These are phyloP conservation scores for Martiniozyma abietophila DNA, from an alignment of 805 yeast species.

Conservation along the genomic window DNA sequence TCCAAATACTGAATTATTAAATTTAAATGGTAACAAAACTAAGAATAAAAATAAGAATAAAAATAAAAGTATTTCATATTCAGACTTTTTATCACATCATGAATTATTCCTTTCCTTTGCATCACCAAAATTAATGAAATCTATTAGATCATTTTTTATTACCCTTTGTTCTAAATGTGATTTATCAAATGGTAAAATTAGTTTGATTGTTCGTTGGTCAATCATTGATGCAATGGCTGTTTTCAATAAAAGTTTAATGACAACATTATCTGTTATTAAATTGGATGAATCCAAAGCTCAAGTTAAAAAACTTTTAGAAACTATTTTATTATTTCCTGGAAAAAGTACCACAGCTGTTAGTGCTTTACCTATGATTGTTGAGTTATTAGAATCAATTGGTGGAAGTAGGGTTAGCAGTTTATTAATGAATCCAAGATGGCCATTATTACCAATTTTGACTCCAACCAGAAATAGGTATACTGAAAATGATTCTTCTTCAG, in stretches of 20 bases:
- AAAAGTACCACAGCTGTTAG: slow-evolving; percentile 42
- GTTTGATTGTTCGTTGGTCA: slow-evolving; percentile 42
- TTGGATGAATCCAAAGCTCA: slow-evolving; percentile 22
- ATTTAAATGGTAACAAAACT: slow-evolving; percentile 9
- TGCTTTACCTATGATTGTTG: slow-evolving; percentile 60
- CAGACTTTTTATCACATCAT: slow-evolving; percentile 62
- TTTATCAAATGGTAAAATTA: slow-evolving; percentile 55
- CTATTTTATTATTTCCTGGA: slow-evolving; percentile 63
- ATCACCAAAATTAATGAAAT: slow-evolving; percentile 27
- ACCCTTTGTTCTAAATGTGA: slow-evolving; percentile 37
- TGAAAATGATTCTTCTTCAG: slow-evolving; percentile 1
- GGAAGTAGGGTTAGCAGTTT: slow-evolving; percentile 46
- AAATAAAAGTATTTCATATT: slow-evolving; percentile 41
- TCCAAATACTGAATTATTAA: background rate
- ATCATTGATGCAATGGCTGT: slow-evolving; percentile 29
- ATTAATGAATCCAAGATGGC: slow-evolving; percentile 69
- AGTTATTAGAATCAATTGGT: slow-evolving; percentile 30
- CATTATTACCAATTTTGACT: slow-evolving; percentile 27
- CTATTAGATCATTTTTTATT: slow-evolving; percentile 39
- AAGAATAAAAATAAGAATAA: slow-evolving; percentile 23
- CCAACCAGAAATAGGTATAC: slow-evolving; percentile 6
- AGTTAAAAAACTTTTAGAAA: slow-evolving; percentile 41
- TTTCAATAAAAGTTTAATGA: background rate
- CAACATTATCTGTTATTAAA: too few relatives aligned
- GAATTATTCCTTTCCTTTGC: slow-evolving; percentile 41